These are phyloP conservation scores for Cercospora sp. DNA, from an alignment of 2,329 filamentous ascomycete species.

Conservation along the genomic window DNA sequence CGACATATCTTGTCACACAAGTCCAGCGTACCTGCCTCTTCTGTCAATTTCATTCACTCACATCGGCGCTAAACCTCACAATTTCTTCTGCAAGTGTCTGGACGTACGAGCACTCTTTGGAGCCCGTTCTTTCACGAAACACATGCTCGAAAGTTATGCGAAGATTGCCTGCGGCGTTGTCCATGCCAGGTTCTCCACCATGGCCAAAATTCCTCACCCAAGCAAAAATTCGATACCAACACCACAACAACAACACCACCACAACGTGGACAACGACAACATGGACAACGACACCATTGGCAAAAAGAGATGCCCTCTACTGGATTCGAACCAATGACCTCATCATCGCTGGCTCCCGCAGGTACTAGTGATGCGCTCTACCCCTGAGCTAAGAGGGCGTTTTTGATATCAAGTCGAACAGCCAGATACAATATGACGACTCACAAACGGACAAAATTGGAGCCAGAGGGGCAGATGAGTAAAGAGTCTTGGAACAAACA, in stretches of 20 bases:
- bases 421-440: too few relatives aligned
- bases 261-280: background rate
- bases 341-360: background rate
- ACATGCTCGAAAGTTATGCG: background rate
- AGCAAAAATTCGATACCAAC: background rate
- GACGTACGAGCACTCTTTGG: background rate
- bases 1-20: background rate
- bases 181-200: background rate
- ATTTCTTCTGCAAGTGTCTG: background rate
- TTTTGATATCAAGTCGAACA: too few relatives aligned
- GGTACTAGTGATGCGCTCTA: conserved; percentile 17
- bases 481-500: too few relatives aligned
- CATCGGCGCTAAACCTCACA: background rate
- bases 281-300: background rate
- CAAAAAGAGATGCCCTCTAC: background rate
- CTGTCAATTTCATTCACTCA: background rate
- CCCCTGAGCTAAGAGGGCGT: conserved; percentile 11
- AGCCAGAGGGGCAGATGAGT: too few relatives aligned
- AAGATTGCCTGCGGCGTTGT: background rate
- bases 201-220: background rate
- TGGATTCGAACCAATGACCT: conserved; percentile 19
- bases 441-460: too few relatives aligned
- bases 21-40: background rate
- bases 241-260: background rate
- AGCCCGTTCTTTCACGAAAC: background rate